Percentiles rank a stretch among this genome's conserved stretches.
Evolutionary conservation across 352 stramenopile genomes (phyloP).

Genomic region (Globisporangium barbulae): DNA sequence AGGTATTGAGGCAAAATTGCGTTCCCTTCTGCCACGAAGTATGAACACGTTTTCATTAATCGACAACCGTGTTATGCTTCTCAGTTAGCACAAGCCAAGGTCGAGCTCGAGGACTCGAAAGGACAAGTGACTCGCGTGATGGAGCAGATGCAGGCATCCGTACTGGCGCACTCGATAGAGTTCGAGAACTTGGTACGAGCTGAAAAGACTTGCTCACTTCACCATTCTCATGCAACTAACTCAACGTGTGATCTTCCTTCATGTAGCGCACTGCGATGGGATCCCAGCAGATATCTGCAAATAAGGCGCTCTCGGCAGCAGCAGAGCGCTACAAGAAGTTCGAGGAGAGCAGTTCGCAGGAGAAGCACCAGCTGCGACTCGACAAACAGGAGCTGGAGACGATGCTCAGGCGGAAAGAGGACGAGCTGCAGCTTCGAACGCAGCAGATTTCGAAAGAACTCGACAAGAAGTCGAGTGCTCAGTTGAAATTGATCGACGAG

Average conservation of each 20-base stretch:
- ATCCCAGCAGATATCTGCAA: slow-evolving; percentile 1
- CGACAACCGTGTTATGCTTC: not conserved
- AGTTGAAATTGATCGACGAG: slow-evolving; percentile 17
- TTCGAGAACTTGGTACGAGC: slow-evolving; percentile 5
- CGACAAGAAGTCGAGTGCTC: slow-evolving; percentile 15
- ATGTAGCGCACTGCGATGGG: not conserved
- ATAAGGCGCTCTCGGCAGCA: slow-evolving; percentile 9
- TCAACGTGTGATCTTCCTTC: not conserved
- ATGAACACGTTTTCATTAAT: not conserved
- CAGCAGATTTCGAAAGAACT: slow-evolving; percentile 14
- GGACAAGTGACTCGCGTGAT: not conserved
- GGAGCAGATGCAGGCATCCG: slow-evolving; percentile 1
- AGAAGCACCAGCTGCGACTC: slow-evolving; percentile 29
- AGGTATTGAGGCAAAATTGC: not conserved
- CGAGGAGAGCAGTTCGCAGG: slow-evolving; percentile 20
- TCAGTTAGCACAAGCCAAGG: not conserved
- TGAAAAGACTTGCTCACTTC: too few relatives aligned
- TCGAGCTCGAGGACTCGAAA: not conserved
- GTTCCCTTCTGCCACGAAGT: not conserved
- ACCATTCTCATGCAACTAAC: not conserved
- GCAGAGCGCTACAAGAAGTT: slow-evolving; percentile 18
- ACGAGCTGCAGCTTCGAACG: slow-evolving; percentile 17
- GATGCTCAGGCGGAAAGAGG: slow-evolving; percentile 25
- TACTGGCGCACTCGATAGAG: slow-evolving; percentile 2
- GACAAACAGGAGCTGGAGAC: slow-evolving; percentile 35